Evolutionary conservation across 306 rosid species (phyloP), one percentile per base, ranked within the genome.

Genomic region (Rosa rugosa): DNA sequence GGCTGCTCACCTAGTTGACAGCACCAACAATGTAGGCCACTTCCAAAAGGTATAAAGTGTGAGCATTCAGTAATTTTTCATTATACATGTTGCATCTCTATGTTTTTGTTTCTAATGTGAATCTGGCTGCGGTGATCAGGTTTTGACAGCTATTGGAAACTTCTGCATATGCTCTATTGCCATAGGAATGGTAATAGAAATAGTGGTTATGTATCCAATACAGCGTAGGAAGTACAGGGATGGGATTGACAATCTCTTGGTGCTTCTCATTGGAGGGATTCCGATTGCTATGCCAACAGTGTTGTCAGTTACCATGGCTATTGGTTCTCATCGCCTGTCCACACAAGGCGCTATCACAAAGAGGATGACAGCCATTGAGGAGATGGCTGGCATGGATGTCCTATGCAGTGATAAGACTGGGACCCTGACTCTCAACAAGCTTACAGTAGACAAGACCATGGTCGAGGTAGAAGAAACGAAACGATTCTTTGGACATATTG

Each of bases 331-430:
- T 78, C 83, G 91, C 44, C 77, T 94, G 20, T 92, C 98, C 0
- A 80, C 91, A 56, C 96, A 94, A 81, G 98, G 98, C 57, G 98
- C 98, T 31, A 94, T 94, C 82, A 94, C 98, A 14, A 94, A 94
- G 90, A 90, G 98, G 71, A 94, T 94, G 98, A 94, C 98, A 8
- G 97, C 98, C 81, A 94, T 94, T 75, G 98, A 94, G 83, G 98
- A 94, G 25, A 79, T 94, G 97, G 98, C 98, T 34, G 97, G 98
- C 3, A 94, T 94, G 98, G 98, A 94, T 83, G 98, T 94, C 47
- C 77, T 94, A 11, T 94, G 98, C 23, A 92, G 97, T 77, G 98
- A 94, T 79, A 94, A 92, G 83, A 94, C 98, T 6, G 97, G 97
- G 34, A 94, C 97, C n/a, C 85, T 92, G 11, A 94, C 98, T 23